phyloP scores from a whole-genome alignment of 176 grass and related monocot genomes.

The Paspalum notatum region DNA sequence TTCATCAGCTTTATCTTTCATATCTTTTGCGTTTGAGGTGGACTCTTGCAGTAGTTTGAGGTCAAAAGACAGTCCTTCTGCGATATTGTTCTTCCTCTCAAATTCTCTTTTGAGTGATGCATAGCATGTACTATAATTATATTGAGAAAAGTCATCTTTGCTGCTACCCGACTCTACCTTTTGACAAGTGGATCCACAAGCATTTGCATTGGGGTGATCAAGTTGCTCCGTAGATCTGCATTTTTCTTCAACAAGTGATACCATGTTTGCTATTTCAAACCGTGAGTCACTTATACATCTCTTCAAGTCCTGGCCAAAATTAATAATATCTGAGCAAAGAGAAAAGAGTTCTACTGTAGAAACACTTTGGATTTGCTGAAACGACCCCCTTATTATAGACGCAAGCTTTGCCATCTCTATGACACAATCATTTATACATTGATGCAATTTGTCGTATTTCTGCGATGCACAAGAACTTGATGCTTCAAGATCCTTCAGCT shows the following conservation, averaged over 20 bases:
- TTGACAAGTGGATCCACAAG: conserved; percentile 34
- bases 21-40: conserved; percentile 55
- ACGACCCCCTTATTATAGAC: conserved; percentile 50
- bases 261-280: conserved; percentile 46
- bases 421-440: conserved; percentile 50
- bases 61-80: conserved; percentile 80
- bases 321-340: conserved; percentile 59
- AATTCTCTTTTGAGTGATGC: conserved; percentile 64
- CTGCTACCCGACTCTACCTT: conserved; percentile 21
- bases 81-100: conserved; percentile 70
- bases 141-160: conserved; percentile 9
- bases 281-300: conserved; percentile 61
- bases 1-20: conserved; percentile 68
- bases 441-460: conserved; percentile 44
- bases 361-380: conserved; percentile 62
- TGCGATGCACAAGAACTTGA: conserved; percentile 53
- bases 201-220: conserved; percentile 30
- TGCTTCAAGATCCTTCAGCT: conserved; percentile 55
- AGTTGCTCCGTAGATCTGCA: conserved; percentile 37
- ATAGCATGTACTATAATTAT: conserved; percentile 35
- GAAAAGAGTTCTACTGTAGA: conserved; percentile 48
- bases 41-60: conserved; percentile 85
- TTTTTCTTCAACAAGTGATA: conserved; percentile 49
- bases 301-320: conserved; percentile 68
- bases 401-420: conserved; percentile 51